A percentile compares a stretch with the other conserved stretches of the same genome.
These are phyloP conservation scores for Phaeophleospora eucalypticola DNA, from an alignment of 2,329 filamentous ascomycete genomes.

Conservation along the genomic window DNA sequence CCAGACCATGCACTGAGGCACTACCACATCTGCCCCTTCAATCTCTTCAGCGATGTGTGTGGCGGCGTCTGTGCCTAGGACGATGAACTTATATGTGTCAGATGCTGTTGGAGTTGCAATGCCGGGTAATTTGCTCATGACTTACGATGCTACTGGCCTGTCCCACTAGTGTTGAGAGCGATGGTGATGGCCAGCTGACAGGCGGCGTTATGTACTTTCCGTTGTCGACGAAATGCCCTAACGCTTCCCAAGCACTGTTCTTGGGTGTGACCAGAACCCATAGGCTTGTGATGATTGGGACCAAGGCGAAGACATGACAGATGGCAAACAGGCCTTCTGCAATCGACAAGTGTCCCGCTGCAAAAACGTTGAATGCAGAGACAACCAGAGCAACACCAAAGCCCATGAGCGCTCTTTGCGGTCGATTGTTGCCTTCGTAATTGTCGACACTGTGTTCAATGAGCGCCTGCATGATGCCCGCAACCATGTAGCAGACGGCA, in stretches of 20 bases:
- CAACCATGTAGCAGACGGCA: constrained; percentile 42
- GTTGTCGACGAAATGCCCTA: constrained; percentile 36
- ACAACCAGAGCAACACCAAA: constrained; percentile 21
- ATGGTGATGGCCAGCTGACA: constrained; percentile 33
- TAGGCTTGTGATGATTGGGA: constrained; percentile 30
- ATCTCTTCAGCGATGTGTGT: constrained; percentile 45
- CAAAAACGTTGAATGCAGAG: constrained; percentile 29
- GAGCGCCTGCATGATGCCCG: constrained; percentile 44
- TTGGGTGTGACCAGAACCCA: constrained; percentile 25
- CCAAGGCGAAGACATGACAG: constrained; percentile 32
- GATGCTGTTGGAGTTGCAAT: too few species aligned
- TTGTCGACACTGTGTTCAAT: constrained; percentile 40
- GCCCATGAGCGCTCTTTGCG: constrained; percentile 26
- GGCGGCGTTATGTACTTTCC: constrained; percentile 24
- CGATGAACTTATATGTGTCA: constrained; percentile 23
- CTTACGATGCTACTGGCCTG: constrained; percentile 31
- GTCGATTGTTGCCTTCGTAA: constrained; percentile 10
- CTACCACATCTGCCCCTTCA: constrained; percentile 38
- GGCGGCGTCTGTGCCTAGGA: constrained; percentile 34
- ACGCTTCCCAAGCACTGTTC: constrained; percentile 20
- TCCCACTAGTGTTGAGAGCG: constrained; percentile 38
- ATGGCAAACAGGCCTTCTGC: constrained; percentile 31
- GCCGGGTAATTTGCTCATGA: too few species aligned
- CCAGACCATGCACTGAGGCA: constrained; percentile 41
- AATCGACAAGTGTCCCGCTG: constrained; percentile 26